Evolutionary conservation across 2,329 filamentous ascomycete genomes (phyloP).

Genomic region (Colletotrichum tanaceti): DNA sequence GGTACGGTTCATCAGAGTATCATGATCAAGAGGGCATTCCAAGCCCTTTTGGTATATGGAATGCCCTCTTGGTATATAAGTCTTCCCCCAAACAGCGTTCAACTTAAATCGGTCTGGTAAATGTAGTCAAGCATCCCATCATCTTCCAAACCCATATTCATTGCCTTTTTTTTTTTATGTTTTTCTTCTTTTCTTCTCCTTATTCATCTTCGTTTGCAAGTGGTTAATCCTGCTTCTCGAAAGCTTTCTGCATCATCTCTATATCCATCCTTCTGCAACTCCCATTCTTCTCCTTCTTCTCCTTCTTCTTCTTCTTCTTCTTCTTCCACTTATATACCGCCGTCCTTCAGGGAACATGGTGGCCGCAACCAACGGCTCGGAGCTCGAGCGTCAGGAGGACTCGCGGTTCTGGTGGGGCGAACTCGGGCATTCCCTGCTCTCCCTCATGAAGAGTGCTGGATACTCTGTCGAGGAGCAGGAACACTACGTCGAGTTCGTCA

Average conservation of each 20-base stretch:
- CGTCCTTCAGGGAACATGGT: no score
- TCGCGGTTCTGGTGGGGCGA: slow-evolving; percentile 23
- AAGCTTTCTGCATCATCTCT: neutral
- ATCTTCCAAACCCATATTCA: neutral
- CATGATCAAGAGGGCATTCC: neutral
- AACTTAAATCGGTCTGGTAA: neutral
- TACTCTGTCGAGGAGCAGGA: slow-evolving; percentile 31
- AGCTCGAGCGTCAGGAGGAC: slow-evolving; percentile 3
- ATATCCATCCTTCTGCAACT: no score
- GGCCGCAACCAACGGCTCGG: slow-evolving; percentile 2
- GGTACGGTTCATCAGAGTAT: no score
- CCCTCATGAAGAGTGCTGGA: slow-evolving; percentile 35
- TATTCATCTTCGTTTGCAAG: neutral
- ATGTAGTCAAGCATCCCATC: neutral
- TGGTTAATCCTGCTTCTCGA: neutral
- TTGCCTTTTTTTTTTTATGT: no score
- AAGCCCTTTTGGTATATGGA: neutral
- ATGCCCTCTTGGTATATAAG: slow-evolving; percentile 4
- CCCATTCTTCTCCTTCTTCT: no score
- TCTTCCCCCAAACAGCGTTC: neutral
- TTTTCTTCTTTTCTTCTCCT: no score
- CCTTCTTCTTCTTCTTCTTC: no score
- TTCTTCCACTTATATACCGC: no score
- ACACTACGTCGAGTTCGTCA: slow-evolving; percentile 23
- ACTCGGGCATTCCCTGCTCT: slow-evolving; percentile 26